These are phyloP conservation scores for Peziza echinospora DNA, from an alignment of 495 filamentous ascomycete genomes.

Conservation along the genomic window DNA sequence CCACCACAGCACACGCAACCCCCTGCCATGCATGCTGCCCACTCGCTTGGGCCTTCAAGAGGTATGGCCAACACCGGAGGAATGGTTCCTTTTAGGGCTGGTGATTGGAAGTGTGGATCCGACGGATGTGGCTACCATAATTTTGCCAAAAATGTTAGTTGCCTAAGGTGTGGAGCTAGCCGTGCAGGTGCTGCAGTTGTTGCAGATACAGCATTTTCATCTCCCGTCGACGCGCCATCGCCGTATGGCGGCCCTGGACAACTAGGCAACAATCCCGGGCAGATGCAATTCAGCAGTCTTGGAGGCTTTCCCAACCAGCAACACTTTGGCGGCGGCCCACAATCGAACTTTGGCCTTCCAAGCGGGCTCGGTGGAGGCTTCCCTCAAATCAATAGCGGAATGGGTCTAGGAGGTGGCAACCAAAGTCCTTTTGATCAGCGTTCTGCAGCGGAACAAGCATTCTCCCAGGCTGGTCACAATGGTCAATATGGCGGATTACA, in stretches of 20 bases:
- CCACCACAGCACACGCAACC: constrained; percentile 55
- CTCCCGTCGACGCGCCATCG: constrained; percentile 67
- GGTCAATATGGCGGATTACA: constrained; percentile 37
- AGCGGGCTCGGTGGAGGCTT: constrained; percentile 78
- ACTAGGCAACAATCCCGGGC: constrained; percentile 61
- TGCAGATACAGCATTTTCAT: constrained; percentile 78
- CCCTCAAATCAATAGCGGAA: constrained; percentile 59
- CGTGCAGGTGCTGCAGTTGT: constrained; percentile 83
- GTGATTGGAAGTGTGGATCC: constrained; percentile 96
- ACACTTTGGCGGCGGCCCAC: constrained; percentile 64
- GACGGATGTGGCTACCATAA: constrained; percentile 98
- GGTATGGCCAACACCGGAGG: constrained; percentile 31
- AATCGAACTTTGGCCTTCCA: constrained; percentile 60
- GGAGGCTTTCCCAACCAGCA: constrained; percentile 49
- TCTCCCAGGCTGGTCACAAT: constrained; percentile 52
- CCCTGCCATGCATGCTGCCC: constrained; percentile 54
- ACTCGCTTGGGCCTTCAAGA: constrained; percentile 27
- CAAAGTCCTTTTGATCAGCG: constrained; percentile 84
- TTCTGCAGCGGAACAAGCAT: constrained; percentile 62
- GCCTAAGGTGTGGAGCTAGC: constrained; percentile 84
- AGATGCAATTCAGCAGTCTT: constrained; percentile 53
- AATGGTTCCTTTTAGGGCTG: constrained; percentile 88
- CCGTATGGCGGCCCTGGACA: constrained; percentile 65
- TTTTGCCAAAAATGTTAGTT: constrained; percentile 97
- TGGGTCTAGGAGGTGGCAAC: constrained; percentile 46